Base-by-base conservation (phyloP, 345 rosid species). In the Citrus medica region DNA sequence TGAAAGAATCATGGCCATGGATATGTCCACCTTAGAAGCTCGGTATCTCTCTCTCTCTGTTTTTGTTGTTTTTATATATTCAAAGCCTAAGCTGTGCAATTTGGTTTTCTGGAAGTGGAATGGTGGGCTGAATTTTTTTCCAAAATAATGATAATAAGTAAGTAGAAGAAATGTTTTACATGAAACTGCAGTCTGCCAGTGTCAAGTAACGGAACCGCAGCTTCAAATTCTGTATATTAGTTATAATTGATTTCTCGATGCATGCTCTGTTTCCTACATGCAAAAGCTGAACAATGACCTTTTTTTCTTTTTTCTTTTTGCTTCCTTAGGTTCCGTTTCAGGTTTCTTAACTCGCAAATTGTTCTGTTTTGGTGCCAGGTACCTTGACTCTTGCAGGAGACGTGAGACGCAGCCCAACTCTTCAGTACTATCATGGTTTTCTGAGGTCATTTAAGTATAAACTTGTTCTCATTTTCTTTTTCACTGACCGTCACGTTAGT, bases 331-430 rank as follows among this genome's bases (percentile, higher is more conserved):
- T 14, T 71, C 25, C 6, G 27, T 71, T 71, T 33, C 12, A 1
- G 69, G 40, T 80, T 42, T 24, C 16, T 21, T 68, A 22, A 28
- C 9, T 37, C 24, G 33, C 16, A 46, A 25, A 21, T 65, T 69
- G 40, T 68, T 48, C 33, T 77, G 40, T 58, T 48, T 61, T 32
- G 68, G 68, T 81, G 73, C 66, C 51, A 89, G 92, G 82, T 89
- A 87, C 59, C 72, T 76, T 59, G 80, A 82, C 78, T 87, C 79
- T 72, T 89, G 92, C 81, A 80, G 71, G 77, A 84, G 59, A 81
- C 89, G 79, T 62, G 79, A 67, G 2, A 83, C 72, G 76, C 80
- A 9, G 32, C 89, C 88, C 37, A 89, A 83, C 53, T 63, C 83
- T 63, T 73, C 75, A 14, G 82, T 85, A 17, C 14, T 81, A 28